phyloP scores from a whole-genome alignment of 2,329 filamentous ascomycete genomes.

The Diaporthe caulivora region DNA sequence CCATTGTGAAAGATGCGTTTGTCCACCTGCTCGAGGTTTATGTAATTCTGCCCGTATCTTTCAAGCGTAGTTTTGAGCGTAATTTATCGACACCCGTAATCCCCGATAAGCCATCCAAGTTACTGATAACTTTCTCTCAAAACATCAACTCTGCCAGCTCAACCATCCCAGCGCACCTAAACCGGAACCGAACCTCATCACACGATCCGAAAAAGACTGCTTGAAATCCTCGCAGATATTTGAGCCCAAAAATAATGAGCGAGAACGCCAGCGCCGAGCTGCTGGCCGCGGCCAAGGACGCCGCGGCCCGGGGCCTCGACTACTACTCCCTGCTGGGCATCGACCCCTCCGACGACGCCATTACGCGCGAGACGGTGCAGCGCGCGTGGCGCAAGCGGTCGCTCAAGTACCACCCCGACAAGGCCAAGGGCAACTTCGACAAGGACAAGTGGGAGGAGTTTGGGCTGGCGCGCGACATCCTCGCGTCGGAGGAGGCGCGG shows the following conservation, averaged over 20 bases:
- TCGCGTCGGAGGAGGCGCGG: slow-evolving; percentile 78
- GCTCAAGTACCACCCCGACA: slow-evolving; percentile 95
- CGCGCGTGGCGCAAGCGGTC: slow-evolving; percentile 87
- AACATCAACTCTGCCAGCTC: neutral
- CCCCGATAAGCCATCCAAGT: slow-evolving; percentile 28
- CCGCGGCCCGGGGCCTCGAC: slow-evolving; percentile 74
- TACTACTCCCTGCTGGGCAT: slow-evolving; percentile 84
- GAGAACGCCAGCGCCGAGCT: slow-evolving; percentile 57
- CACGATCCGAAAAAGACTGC: neutral
- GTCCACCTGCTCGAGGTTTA: neutral
- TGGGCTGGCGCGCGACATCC: slow-evolving; percentile 87
- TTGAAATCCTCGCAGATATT: neutral
- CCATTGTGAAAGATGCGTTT: neutral
- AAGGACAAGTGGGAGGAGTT: slow-evolving; percentile 87
- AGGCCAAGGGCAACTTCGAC: slow-evolving; percentile 81
- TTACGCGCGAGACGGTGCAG: slow-evolving; percentile 72
- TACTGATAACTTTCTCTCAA: neutral
- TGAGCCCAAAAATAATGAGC: slow-evolving; percentile 27
- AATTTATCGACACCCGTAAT: neutral
- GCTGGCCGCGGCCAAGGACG: slow-evolving; percentile 66
- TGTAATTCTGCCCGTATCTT: slow-evolving; percentile 12
- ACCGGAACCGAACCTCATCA: neutral
- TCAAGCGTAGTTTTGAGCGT: slow-evolving; percentile 4
- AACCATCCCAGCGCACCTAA: neutral
- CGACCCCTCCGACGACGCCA: slow-evolving; percentile 65